A percentile compares a stretch with the other conserved stretches of the same genome.
phyloP scores from a whole-genome alignment of 345 rosid genomes.

The Rhodamnia rubescens region DNA sequence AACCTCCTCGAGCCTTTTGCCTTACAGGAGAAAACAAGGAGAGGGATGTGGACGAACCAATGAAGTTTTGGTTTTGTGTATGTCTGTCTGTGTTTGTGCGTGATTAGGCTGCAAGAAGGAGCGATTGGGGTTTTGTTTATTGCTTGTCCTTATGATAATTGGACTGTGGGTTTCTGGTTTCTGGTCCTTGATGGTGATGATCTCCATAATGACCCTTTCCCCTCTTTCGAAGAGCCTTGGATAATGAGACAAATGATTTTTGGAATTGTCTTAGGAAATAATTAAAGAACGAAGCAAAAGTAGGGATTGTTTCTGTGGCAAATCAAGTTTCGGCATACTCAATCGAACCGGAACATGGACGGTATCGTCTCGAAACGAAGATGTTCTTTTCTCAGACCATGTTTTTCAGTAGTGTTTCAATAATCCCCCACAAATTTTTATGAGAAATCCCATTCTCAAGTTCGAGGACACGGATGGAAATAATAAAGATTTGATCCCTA shows the following conservation, averaged over 20 bases:
- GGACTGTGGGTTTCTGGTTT: background rate
- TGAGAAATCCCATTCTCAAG: background rate
- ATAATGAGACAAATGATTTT: background rate
- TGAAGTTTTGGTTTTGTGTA: constrained; percentile 32
- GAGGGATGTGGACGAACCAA: constrained; percentile 32
- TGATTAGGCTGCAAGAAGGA: constrained; percentile 6
- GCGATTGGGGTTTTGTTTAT: background rate
- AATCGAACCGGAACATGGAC: background rate
- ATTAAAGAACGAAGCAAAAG: background rate
- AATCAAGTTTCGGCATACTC: background rate
- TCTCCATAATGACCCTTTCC: background rate
- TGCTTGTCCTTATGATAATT: background rate
- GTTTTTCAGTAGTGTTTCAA: background rate
- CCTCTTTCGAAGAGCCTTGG: background rate
- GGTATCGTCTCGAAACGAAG: background rate
- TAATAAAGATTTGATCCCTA: background rate
- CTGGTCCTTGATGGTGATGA: background rate
- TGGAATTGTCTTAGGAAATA: background rate
- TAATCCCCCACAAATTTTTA: background rate
- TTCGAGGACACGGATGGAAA: background rate
- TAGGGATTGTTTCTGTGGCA: background rate
- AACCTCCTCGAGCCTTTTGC: background rate
- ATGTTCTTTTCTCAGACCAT: background rate
- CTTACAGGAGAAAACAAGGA: background rate
- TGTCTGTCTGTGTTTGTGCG: constrained; percentile 31